phyloP scores from a whole-genome alignment of 345 rosid species.

The Luvunga scandens region DNA sequence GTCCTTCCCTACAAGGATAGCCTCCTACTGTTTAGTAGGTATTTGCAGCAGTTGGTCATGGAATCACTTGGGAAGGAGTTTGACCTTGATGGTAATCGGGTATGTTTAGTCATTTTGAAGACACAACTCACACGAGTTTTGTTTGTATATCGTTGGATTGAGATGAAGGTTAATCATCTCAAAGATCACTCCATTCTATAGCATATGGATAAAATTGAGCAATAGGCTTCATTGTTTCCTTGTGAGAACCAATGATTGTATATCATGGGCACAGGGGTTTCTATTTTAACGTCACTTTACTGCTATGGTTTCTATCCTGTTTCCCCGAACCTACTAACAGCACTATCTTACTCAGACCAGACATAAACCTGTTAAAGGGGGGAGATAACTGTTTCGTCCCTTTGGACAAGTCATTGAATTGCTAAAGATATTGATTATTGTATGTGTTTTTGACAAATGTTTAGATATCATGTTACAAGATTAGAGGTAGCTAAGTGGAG shows the following conservation, averaged over 20 bases:
- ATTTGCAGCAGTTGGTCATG: constrained; percentile 97
- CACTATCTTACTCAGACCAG: neutral
- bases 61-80: constrained; percentile 98
- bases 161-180: constrained; percentile 2
- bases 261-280: too few species aligned
- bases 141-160: neutral
- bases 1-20: constrained; percentile 99
- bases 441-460: neutral
- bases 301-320: neutral
- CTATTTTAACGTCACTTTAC: neutral
- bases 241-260: neutral
- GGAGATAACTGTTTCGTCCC: neutral
- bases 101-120: constrained; percentile 34
- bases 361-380: neutral
- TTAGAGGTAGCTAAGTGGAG: neutral
- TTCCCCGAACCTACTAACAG: neutral
- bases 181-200: constrained; percentile 2
- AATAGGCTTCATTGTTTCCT: neutral
- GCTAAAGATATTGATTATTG: neutral
- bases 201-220: neutral
- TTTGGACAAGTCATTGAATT: neutral
- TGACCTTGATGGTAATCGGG: constrained; percentile 92
- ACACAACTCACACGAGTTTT: neutral
- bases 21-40: constrained; percentile 84
- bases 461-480: neutral